A percentile compares a stretch with the other conserved stretches of the same genome.
Conservation (phyloP, 2,329 filamentous ascomycete species). For the Dothideomycetidae sp. region DNA sequence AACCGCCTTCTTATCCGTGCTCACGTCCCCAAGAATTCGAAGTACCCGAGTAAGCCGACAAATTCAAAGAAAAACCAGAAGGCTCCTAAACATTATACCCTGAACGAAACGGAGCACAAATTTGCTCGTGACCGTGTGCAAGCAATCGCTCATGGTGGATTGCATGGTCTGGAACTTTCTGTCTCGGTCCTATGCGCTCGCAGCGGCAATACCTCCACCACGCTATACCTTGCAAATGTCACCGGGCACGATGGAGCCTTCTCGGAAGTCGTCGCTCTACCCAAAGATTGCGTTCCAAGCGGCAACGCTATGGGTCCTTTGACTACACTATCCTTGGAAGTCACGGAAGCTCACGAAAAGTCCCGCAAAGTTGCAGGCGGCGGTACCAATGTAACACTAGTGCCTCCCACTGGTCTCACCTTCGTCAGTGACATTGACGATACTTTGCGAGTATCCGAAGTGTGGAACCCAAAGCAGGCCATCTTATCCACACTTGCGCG, state of each 20-base stretch:
- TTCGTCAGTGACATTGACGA: slow-evolving; percentile 19
- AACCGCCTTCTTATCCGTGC: slow-evolving; percentile 52
- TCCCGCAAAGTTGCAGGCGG: not conserved
- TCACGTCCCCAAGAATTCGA: slow-evolving; percentile 38
- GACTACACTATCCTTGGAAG: not conserved
- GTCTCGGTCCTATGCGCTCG: not conserved
- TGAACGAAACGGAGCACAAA: slow-evolving; percentile 4
- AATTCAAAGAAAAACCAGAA: slow-evolving; percentile 40
- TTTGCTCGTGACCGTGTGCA: not conserved
- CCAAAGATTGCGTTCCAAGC: not conserved
- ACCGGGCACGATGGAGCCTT: slow-evolving; percentile 11
- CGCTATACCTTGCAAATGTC: not conserved
- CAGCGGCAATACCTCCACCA: not conserved
- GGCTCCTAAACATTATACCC: slow-evolving; percentile 24
- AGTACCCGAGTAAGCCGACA: no score
- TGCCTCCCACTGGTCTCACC: slow-evolving; percentile 14
- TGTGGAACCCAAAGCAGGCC: slow-evolving; percentile 17
- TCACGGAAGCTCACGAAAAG: not conserved
- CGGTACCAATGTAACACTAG: not conserved
- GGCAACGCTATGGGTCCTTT: no score
- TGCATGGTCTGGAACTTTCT: slow-evolving; percentile 1
- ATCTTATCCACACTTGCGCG: slow-evolving; percentile 12
- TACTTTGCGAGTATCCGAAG: slow-evolving; percentile 14
- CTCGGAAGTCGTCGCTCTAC: slow-evolving; percentile 3
- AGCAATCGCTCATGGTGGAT: slow-evolving; percentile 6